Evolutionary conservation across 805 yeast species (phyloP), one percentile per base, ranked within the genome.

Genomic region (Vanderwaltozyma polyspora): DNA sequence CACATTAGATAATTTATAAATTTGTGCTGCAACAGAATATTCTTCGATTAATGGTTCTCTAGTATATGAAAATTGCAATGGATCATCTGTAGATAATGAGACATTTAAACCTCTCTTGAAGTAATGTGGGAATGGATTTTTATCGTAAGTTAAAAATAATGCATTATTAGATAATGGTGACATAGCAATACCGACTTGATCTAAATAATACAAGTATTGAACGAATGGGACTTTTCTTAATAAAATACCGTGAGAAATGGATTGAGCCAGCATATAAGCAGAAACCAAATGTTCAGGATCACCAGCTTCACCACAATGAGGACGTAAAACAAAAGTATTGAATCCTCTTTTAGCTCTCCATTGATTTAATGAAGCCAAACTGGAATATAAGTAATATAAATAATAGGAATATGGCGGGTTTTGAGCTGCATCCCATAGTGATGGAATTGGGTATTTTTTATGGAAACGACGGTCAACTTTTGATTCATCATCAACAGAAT

Each of bases 231-330:
- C 72, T 58, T 91, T 91, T 60, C 98, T 76, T 52, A 91, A 66
- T 40, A 89, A 59, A 36, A 91, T 93, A 38, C 99, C 99, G 57
- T 91, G 99, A 10, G 94, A 83, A 40, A 91, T 91, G 33, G 94
- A 84, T 51, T 89, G 93, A 1, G 96, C 77, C 1, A 91, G 74
- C 49, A 91, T 61, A 50, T 81, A 91, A 1, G 98, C 87, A 33
- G 87, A 72, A 29, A 87, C 83, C 52, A 93, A 67, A 64, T 91
- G 98, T 52, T 91, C 97, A 1, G 97, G 96, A 53, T 91, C 98
- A 40, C 99, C 99, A n/a, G 98, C 99, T 60, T 91, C 99, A 43
- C 99, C 99, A 47, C 95, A 84, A 59, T 91, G 99, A 3, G 99
- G 99, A 50, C 98, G 73, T 48, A 91, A 64, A n/a, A 85, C 93